A percentile compares a stretch with the other conserved stretches of the same genome.
phyloP scores from a whole-genome alignment of 148 eudicot genomes.

The Nepenthes gracilis region DNA sequence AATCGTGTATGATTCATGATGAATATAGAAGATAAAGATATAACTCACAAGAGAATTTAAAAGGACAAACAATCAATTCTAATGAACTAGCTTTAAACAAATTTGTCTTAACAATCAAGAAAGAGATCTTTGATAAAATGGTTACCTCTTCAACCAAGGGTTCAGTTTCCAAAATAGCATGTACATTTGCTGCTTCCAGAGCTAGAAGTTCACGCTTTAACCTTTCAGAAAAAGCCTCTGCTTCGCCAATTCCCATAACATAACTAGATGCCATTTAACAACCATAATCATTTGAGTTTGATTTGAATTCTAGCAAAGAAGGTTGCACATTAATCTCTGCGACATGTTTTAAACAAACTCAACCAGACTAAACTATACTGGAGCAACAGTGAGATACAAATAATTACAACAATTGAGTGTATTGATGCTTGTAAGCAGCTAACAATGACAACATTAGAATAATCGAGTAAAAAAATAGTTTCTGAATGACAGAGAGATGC shows the following conservation, averaged over 20 bases:
- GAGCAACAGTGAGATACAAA: too few relatives aligned
- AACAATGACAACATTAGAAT: too few relatives aligned
- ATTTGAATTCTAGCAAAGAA: neutral
- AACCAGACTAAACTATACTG: neutral
- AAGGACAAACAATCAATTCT: too few relatives aligned
- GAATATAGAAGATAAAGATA: too few relatives aligned
- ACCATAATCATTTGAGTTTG: neutral
- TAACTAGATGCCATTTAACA: neutral
- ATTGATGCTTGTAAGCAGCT: too few relatives aligned
- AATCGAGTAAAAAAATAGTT: too few relatives aligned
- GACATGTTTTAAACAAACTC: neutral
- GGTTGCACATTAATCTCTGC: neutral
- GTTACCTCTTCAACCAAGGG: neutral
- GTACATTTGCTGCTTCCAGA: conserved; percentile 1
- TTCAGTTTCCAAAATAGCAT: conserved; percentile 1
- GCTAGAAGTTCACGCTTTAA: neutral
- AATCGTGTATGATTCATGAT: too few relatives aligned
- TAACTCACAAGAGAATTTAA: too few relatives aligned
- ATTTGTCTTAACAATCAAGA: neutral
- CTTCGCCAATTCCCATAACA: neutral
- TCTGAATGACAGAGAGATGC: too few relatives aligned
- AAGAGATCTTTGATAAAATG: neutral
- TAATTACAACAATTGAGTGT: too few relatives aligned
- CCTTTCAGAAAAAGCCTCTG: conserved; percentile 1
- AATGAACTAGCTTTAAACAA: neutral